These are phyloP conservation scores for Hyaloscypha hepaticicola DNA, from an alignment of 495 filamentous ascomycete species.

Conservation along the genomic window DNA sequence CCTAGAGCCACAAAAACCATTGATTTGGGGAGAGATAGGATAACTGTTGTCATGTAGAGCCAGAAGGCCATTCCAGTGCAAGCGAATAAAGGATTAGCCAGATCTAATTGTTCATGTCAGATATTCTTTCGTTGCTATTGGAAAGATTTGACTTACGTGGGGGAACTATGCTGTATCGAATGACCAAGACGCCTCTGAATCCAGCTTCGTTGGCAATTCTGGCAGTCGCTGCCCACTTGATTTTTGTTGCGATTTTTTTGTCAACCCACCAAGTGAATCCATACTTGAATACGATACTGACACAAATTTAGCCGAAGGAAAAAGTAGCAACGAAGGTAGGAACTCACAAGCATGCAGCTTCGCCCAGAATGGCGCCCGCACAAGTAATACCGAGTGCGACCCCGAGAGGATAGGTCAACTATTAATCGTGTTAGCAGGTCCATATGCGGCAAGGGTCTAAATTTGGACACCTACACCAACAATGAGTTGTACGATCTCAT, in stretches of 20 bases:
- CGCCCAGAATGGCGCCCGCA: conserved; percentile 36
- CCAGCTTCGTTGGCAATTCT: conserved; percentile 34
- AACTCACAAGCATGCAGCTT: conserved; percentile 23
- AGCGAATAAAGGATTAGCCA: conserved; percentile 37
- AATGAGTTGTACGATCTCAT: conserved; percentile 35
- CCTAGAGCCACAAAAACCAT: conserved; percentile 16
- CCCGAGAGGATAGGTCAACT: conserved; percentile 35
- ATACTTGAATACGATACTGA: conserved; percentile 36
- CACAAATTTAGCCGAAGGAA: conserved; percentile 17
- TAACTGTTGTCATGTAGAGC: conserved; percentile 34
- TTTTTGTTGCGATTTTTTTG: conserved; percentile 34
- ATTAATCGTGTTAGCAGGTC: neutral
- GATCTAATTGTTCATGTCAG: conserved; percentile 23
- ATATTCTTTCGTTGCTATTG: neutral
- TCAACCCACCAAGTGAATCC: conserved; percentile 27
- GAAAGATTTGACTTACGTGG: conserved; percentile 23
- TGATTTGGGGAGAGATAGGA: conserved; percentile 35
- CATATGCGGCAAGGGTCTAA: neutral
- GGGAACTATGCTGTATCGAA: conserved; percentile 37
- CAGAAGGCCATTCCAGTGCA: conserved; percentile 37
- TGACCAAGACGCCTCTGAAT: conserved; percentile 35
- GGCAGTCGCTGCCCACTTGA: conserved; percentile 35
- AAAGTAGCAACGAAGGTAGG: neutral
- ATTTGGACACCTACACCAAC: conserved; percentile 29
- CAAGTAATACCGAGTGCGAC: conserved; percentile 35